These are phyloP conservation scores for Aspergillus biplanus DNA, from an alignment of 495 filamentous ascomycete species.

Conservation along the genomic window DNA sequence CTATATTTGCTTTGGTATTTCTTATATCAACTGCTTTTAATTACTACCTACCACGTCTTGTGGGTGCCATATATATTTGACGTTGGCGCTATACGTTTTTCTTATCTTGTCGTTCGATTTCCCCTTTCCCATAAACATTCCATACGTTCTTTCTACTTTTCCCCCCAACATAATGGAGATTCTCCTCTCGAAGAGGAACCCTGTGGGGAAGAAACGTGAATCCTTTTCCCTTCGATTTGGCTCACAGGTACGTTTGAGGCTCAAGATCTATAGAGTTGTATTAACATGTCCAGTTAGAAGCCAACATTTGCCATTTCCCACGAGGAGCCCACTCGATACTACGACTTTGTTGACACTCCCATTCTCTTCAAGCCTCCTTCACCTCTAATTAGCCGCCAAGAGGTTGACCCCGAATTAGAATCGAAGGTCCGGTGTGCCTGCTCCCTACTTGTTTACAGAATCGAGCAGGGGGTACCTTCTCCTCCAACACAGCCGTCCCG, in stretches of 20 bases:
- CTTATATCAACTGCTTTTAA: background rate
- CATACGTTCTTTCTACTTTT: too few species aligned
- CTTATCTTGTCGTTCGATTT: background rate
- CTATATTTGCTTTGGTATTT: conserved; percentile 10
- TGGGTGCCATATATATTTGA: background rate
- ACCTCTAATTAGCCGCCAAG: conserved; percentile 22
- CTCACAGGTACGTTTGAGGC: conserved; percentile 17
- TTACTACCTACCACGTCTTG: background rate
- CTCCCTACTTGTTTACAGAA: conserved; percentile 26
- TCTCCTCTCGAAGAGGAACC: conserved; percentile 16
- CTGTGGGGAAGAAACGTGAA: conserved; percentile 18
- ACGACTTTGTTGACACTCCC: conserved; percentile 26
- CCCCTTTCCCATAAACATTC: background rate
- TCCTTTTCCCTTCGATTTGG: conserved; percentile 26
- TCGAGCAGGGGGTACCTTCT: conserved; percentile 26
- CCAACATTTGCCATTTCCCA: conserved; percentile 18
- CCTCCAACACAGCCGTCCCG: background rate
- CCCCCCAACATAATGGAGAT: conserved; percentile 11
- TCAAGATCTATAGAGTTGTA: background rate
- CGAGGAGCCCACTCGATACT: conserved; percentile 23
- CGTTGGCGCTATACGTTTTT: background rate
- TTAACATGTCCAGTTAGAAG: conserved; percentile 16
- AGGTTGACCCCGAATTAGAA: conserved; percentile 24
- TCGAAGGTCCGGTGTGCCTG: conserved; percentile 25
- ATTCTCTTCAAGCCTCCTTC: conserved; percentile 10